A percentile compares a stretch with the other conserved stretches of the same genome.
phyloP scores from a whole-genome alignment of 1,284 basidiomycete species.

The Taiwanofungus camphoratus region DNA sequence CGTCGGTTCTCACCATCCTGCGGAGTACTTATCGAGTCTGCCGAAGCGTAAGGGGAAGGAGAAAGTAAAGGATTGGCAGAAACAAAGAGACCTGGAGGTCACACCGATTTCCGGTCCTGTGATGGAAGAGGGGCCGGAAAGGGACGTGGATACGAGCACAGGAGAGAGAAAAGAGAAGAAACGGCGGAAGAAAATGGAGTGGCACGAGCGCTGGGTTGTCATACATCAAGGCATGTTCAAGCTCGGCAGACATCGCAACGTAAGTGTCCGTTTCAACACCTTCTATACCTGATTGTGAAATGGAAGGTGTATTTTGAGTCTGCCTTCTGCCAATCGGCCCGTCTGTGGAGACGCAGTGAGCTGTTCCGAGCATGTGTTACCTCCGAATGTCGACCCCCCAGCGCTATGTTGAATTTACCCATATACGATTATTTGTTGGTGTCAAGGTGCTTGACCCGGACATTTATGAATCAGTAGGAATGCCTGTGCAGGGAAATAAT shows the following conservation, averaged over 20 bases:
- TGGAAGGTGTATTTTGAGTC: too few species aligned
- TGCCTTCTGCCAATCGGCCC: too few species aligned
- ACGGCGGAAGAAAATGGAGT: slow-evolving; percentile 38
- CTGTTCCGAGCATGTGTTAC: too few species aligned
- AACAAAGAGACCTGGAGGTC: slow-evolving; percentile 4
- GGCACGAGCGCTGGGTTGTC: slow-evolving; percentile 60
- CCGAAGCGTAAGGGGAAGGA: slow-evolving; percentile 12
- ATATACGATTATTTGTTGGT: too few species aligned
- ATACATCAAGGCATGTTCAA: slow-evolving; percentile 51
- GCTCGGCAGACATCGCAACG: slow-evolving; percentile 49
- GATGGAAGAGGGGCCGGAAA: neutral
- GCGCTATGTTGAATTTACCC: too few species aligned
- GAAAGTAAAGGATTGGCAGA: slow-evolving; percentile 12
- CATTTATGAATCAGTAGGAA: too few species aligned
- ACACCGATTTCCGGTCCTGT: slow-evolving; percentile 4
- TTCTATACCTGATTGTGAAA: neutral
- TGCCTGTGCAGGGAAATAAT: too few species aligned
- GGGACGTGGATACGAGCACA: slow-evolving; percentile 9
- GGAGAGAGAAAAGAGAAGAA: slow-evolving; percentile 15
- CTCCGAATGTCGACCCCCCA: too few species aligned
- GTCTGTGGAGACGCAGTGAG: too few species aligned
- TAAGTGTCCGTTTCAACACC: slow-evolving; percentile 25
- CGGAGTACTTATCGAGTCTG: neutral
- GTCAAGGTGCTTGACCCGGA: too few species aligned
- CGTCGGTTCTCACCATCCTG: slow-evolving; percentile 22